phyloP scores from a whole-genome alignment of 768 basidiomycete species.

The Zangia roseola region DNA sequence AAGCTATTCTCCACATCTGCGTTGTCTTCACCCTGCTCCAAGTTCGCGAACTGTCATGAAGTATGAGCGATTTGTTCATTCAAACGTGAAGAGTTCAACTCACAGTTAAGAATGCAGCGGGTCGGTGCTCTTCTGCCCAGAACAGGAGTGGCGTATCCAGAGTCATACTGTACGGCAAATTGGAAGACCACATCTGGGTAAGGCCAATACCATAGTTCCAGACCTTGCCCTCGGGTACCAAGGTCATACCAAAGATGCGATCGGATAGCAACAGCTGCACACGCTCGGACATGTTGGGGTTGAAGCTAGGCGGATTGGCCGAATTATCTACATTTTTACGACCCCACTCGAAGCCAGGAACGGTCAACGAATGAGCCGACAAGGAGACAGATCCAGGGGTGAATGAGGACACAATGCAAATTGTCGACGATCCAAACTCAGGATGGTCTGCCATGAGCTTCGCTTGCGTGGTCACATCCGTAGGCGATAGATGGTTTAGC shows the following conservation, averaged over 20 bases:
- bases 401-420: constrained; percentile 93
- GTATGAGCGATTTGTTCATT: not conserved
- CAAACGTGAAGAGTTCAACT: constrained; percentile 32
- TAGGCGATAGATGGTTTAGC: constrained; percentile 87
- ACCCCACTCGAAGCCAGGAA: constrained; percentile 97
- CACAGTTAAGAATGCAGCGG: constrained; percentile 89
- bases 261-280: constrained; percentile 93
- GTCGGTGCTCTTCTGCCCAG: constrained; percentile 96
- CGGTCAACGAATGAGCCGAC: constrained; percentile 86
- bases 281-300: constrained; percentile 97
- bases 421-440: constrained; percentile 91
- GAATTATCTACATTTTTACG: constrained; percentile 89
- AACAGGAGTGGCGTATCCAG: constrained; percentile 92
- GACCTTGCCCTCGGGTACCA: constrained; percentile 90
- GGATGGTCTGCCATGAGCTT: constrained; percentile 97
- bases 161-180: constrained; percentile 75
- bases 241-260: constrained; percentile 91
- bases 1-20: constrained; percentile 96
- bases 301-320: constrained; percentile 87
- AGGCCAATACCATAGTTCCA: constrained; percentile 98
- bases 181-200: constrained; percentile 88
- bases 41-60: constrained; percentile 69
- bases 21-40: constrained; percentile 89
- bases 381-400: constrained; percentile 97
- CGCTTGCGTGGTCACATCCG: constrained; percentile 91